These are phyloP conservation scores for Piper betle DNA, from an alignment of 164 flowering plant species.

Conservation along the genomic window DNA sequence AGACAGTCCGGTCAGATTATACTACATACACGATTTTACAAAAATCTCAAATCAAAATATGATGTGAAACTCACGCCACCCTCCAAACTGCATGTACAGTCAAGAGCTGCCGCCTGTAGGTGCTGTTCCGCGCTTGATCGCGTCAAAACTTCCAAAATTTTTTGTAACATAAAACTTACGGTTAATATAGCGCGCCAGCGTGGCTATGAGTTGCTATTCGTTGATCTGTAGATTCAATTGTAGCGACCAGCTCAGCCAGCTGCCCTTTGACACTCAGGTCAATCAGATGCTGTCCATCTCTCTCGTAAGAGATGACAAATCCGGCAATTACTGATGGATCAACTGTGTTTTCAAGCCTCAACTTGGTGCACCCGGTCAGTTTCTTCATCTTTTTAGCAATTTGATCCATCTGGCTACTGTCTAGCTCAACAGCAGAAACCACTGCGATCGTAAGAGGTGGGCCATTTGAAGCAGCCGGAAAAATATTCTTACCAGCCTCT, in stretches of 20 bases:
- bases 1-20: too few species aligned
- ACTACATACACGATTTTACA: too few species aligned
- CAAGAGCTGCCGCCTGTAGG: too few species aligned
- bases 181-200: neutral
- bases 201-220: neutral
- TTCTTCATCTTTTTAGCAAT: slow-evolving; percentile 13
- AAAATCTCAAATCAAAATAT: too few species aligned
- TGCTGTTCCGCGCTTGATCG: neutral
- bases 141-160: neutral
- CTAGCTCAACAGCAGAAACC: slow-evolving; percentile 13
- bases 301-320: slow-evolving; percentile 10
- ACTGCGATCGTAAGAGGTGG: slow-evolving; percentile 7
- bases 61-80: too few species aligned
- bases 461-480: neutral
- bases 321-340: slow-evolving; percentile 15
- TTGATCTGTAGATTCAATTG: slow-evolving; percentile 11
- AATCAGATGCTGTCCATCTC: slow-evolving; percentile 9
- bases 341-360: slow-evolving; percentile 7
- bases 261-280: slow-evolving; percentile 17
- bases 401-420: slow-evolving; percentile 12
- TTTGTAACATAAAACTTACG: neutral
- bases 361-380: slow-evolving; percentile 3
- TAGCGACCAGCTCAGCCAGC: slow-evolving; percentile 12
- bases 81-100: too few species aligned
- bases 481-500: neutral